Conservation (phyloP, 306 rosid species). For the Corylus avellana region DNA sequence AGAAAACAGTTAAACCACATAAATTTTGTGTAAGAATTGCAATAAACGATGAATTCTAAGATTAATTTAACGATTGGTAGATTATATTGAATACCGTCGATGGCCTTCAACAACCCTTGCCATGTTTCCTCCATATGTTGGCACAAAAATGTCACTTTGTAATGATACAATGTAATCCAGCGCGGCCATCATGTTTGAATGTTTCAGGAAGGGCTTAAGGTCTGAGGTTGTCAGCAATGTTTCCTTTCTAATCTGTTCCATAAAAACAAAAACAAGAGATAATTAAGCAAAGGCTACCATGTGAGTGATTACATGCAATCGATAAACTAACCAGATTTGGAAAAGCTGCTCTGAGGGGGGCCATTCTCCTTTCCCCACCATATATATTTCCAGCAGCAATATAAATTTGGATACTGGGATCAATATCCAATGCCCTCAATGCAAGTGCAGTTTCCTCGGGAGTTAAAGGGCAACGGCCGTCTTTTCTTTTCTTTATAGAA, state of each 20-base stretch:
- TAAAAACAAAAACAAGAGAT: slow-evolving; percentile 15
- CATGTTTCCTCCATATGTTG: slow-evolving; percentile 97
- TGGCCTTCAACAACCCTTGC: slow-evolving; percentile 96
- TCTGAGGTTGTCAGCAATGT: slow-evolving; percentile 73
- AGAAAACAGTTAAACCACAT: background rate
- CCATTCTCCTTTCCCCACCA: slow-evolving; percentile 75
- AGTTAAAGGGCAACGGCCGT: slow-evolving; percentile 87
- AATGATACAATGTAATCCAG: slow-evolving; percentile 84
- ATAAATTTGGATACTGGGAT: slow-evolving; percentile 68
- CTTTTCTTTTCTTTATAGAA: slow-evolving; percentile 68
- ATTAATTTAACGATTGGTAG: background rate
- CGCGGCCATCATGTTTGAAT: slow-evolving; percentile 93
- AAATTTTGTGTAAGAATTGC: background rate
- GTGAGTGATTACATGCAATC: background rate
- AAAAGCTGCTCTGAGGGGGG: slow-evolving; percentile 50
- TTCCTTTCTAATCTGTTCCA: slow-evolving; percentile 74
- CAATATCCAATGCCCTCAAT: slow-evolving; percentile 69
- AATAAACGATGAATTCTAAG: background rate
- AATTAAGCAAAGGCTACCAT: no score
- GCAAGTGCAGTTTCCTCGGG: slow-evolving; percentile 82
- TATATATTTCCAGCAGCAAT: slow-evolving; percentile 95
- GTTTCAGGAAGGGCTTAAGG: slow-evolving; percentile 66
- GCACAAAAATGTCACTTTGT: slow-evolving; percentile 84
- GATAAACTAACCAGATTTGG: slow-evolving; percentile 70
- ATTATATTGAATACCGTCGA: slow-evolving; percentile 47